Base-by-base conservation (phyloP, 2,329 filamentous ascomycete genomes). In the Alternaria incomplexa region DNA sequence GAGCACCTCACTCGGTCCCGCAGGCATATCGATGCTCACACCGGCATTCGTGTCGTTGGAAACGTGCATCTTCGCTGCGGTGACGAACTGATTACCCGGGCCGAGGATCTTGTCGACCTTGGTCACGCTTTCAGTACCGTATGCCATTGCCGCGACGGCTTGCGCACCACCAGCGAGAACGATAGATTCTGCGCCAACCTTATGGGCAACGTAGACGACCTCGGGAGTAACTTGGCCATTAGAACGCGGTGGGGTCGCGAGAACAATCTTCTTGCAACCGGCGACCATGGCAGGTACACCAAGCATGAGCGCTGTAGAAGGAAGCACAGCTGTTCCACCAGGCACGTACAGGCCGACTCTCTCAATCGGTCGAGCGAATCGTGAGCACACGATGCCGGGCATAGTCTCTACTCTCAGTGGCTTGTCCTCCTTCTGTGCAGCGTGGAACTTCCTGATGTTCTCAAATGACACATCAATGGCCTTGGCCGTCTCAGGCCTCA, bases 81-180 rank as follows among this genome's bases (percentile, higher is more conserved):
- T 99, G 44, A 99, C 96, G 77, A 98, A 99, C 81, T 98, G 96
- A 82, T 99, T 99, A 36, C 96, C 96, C 3, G 96, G 96, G 0
- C 96, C 96, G 12, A 98, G 88, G 72, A 99, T 97, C 88, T 99
- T 99, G 85, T 99, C 96, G 8, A 99, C 96, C 84, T 99, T 99
- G 80, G 86, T 92, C 54, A 99, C 89, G 72, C 90, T 95, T 81
- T 97, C 91, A 0, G 96, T 99, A 51, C 96, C 96, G 82, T 99
- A 99, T 3, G 96, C 96, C 90, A 99, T 91, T 51, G 96, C 96
- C 20, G 95, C 96, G 40, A 99, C 90, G 46, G 96, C 96, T 83
- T 99, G 96, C 0, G 95, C 96, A 65, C 96, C 96, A 65, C 96
- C 96, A 11, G 96, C 96, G 25, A 99, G 87, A 6, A 99, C 95